These are phyloP conservation scores for Ceratocystis variospora DNA, from an alignment of 2,329 filamentous ascomycete species.

Conservation along the genomic window DNA sequence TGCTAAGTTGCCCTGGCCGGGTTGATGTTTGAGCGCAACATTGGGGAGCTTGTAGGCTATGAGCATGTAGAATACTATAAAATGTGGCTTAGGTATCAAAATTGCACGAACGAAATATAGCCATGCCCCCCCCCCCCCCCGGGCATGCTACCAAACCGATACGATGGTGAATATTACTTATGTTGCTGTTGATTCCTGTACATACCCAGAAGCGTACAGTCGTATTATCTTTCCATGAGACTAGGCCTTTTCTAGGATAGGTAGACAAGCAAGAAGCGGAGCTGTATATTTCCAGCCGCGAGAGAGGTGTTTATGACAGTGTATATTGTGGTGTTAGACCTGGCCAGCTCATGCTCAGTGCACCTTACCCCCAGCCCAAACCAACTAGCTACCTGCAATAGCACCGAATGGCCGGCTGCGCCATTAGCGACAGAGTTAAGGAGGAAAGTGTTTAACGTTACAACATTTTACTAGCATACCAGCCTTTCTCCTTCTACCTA, in stretches of 20 bases:
- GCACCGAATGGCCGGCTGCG: constrained; percentile 2
- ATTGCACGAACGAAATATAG: not conserved
- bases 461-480: not conserved
- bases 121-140: not conserved
- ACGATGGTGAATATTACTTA: not conserved
- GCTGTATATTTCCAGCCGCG: not conserved
- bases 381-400: not conserved
- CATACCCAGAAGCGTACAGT: not conserved
- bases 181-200: too few species aligned
- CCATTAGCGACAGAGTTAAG: not conserved
- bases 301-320: not conserved
- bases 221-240: not conserved
- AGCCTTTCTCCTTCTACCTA: not conserved
- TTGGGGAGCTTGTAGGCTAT: not conserved
- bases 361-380: not conserved
- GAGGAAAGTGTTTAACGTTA: not conserved
- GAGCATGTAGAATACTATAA: not conserved
- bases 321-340: not conserved
- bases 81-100: not conserved
- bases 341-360: not conserved
- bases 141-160: not conserved
- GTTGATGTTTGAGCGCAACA: not conserved
- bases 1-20: not conserved
- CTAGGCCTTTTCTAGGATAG: too few species aligned
- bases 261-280: not conserved